Evolutionary conservation across 352 stramenopile genomes (phyloP), one percentile per base, ranked within the genome.

Genomic region (Phytophthora colocasiae): DNA sequence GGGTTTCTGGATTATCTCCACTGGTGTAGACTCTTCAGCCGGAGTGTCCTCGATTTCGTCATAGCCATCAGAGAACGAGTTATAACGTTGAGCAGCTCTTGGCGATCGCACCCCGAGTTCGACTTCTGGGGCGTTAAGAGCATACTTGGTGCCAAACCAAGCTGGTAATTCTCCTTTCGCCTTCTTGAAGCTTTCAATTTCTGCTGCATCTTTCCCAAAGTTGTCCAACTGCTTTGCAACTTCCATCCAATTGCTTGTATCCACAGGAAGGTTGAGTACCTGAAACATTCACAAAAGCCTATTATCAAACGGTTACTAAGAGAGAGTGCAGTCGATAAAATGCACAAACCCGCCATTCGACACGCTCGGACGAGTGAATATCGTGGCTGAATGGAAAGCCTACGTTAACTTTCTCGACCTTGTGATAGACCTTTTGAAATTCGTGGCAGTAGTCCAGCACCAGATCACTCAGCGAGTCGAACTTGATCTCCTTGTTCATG

Each of bases 401-500:
- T 2, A 95, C 72, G 66, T 94, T 94, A 14, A 97, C 70, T 49
- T 91, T 93, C 17, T 80, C 69, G 6, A 96, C 82, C 1, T 68
- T 67, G 68, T 96, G 89, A 53, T 71, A 89, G 27, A 92, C 69
- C 7, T 67, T 77, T 31, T 76, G 57, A 53, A 93, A 97, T 49
- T 89, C 73, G 24, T 70, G 71, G 38, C 73, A 76, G 60, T 84
- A 96, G 50, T 96, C 85, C 10, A 84, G 61, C 26, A 96, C 65
- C 1, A 97, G 63, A 27, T 89, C 84, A 34, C 85, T 90, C 6
- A 96, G 71, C n/a, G 81, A 87, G 31, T 79, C 77, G 58, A 90
- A 96, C 51, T 80, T 89, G 40, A 95, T 47, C 7, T 96, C 87
- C 62, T 96, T 96, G 73, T 87, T 83, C 87, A 95, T 94, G 58